Percentiles rank a stretch among this genome's conserved stretches.
Conservation (phyloP, 306 rosid species). For the Psophocarpus tetragonolobus region DNA sequence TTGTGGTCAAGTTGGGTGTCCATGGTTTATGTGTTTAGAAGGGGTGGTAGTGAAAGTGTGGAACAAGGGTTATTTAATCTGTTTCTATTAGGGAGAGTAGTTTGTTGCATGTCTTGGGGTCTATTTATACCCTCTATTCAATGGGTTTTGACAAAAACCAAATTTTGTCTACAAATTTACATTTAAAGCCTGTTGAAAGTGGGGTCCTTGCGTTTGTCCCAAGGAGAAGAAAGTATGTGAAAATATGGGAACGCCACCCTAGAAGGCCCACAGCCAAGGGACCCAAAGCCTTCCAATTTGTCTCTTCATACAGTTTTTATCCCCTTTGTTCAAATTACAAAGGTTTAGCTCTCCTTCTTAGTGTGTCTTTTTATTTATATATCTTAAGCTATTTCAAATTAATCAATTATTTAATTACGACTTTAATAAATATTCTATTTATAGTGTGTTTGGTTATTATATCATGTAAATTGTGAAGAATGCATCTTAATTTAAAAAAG, state of each 20-base stretch:
- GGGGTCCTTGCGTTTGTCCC: slow-evolving; percentile 46
- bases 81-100: slow-evolving; percentile 45
- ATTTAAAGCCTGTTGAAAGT: background rate
- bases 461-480: too few species aligned
- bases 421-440: too few species aligned
- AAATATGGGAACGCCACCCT: slow-evolving; percentile 72
- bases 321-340: slow-evolving; percentile 34
- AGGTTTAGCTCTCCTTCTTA: slow-evolving; percentile 38
- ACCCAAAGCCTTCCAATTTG: slow-evolving; percentile 51
- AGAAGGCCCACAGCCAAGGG: slow-evolving; percentile 48
- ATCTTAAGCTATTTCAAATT: too few species aligned
- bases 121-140: slow-evolving; percentile 61
- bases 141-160: slow-evolving; percentile 30
- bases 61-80: slow-evolving; percentile 37
- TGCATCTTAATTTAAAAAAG: too few species aligned
- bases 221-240: slow-evolving; percentile 58
- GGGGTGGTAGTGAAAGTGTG: slow-evolving; percentile 34
- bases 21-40: too few species aligned
- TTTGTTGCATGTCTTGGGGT: slow-evolving; percentile 60
- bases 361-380: too few species aligned
- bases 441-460: too few species aligned
- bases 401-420: too few species aligned
- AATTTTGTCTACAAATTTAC: slow-evolving; percentile 5
- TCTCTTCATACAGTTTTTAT: slow-evolving; percentile 32
- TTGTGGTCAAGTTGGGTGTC: slow-evolving; percentile 56